Base-by-base conservation (phyloP, 768 basidiomycete genomes). In the Leucogyrophana mollusca region DNA sequence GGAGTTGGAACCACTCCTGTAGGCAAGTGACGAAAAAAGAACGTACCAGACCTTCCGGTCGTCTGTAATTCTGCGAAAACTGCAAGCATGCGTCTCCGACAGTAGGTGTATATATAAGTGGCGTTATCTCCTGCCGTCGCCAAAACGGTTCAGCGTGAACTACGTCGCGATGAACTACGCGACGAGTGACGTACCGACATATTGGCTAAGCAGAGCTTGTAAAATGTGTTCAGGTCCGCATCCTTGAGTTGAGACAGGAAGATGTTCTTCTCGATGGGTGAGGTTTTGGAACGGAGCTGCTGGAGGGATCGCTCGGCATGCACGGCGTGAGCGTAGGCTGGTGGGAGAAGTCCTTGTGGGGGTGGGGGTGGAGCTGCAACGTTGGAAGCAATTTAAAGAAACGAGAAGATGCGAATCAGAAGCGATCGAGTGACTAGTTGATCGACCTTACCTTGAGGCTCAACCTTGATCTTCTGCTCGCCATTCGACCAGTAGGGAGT, bases 11-110 rank as follows among this genome's bases (percentile, higher is more conserved):
- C 34, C 32, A 43, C 13, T 49, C 20, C 11, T 43, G 52, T 17
- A 56, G 53, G 39, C 51, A 47, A 3, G 68, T 25, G 33, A 39
- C 11, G 40, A 22, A 34, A 22, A 17, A 3, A 66, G 9, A 38
- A 39, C 73, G 43, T 53, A 93, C 79, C 64, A 85, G 65, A 34
- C 88, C 88, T 60, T 90, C 87, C 0, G 87, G 81, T 33, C 78
- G 74, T 52, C 86, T 73, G 61, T 83, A 90, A 53, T 84, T 90
- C 50, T 85, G 80, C 17, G 85, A 87, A 69, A 80, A 93, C 57
- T 90, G 85, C 54, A 90, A 62, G 60, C 91, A 94, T 3, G 92
- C 93, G 56, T 94, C 90, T 20, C 93, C 93, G 22, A 95, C 91
- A 11, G 89, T 91, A 0, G 93, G 93, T 0, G 93, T 95, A 63